Percentiles rank a stretch among this genome's conserved stretches.
Evolutionary conservation across 2,329 filamentous ascomycete genomes (phyloP).

Genomic region (Fusarium ramigenum): DNA sequence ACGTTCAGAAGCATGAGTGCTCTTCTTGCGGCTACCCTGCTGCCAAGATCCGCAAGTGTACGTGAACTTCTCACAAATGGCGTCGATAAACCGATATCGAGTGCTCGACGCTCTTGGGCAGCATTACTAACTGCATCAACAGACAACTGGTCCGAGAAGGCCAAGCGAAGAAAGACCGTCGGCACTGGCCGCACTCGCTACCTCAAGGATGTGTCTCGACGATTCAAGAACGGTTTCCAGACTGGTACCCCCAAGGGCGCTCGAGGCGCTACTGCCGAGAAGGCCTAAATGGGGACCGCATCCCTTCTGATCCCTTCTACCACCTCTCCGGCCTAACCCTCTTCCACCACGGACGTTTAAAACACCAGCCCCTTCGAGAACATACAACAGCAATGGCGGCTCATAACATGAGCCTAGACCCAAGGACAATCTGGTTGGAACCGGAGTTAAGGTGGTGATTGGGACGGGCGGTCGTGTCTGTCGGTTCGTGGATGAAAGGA

Average conservation of each 20-base stretch:
- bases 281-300: slow-evolving; percentile 44
- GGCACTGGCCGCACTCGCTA: slow-evolving; percentile 96
- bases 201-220: slow-evolving; percentile 90
- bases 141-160: slow-evolving; percentile 99
- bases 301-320: slow-evolving; percentile 31
- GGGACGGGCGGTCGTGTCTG: slow-evolving; percentile 29
- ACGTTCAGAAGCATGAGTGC: slow-evolving; percentile 99
- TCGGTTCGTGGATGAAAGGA: slow-evolving; percentile 34
- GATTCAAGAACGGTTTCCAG: slow-evolving; percentile 99
- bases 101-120: background rate
- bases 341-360: slow-evolving; percentile 15
- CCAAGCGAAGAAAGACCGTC: slow-evolving; percentile 99
- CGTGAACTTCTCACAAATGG: slow-evolving; percentile 54
- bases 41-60: slow-evolving; percentile 99
- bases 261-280: slow-evolving; percentile 66
- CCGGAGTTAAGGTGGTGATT: slow-evolving; percentile 27
- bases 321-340: slow-evolving; percentile 26
- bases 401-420: slow-evolving; percentile 25
- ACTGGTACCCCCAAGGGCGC: slow-evolving; percentile 85
- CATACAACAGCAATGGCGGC: slow-evolving; percentile 15
- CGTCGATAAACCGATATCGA: slow-evolving; percentile 19
- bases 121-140: slow-evolving; percentile 42
- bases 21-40: slow-evolving; percentile 94
- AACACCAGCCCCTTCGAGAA: slow-evolving; percentile 13
- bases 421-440: slow-evolving; percentile 18